Evolutionary conservation across 176 grass and related monocot species (phyloP), one percentile per base, ranked within the genome.

Genomic region (Aegilops longissima): DNA sequence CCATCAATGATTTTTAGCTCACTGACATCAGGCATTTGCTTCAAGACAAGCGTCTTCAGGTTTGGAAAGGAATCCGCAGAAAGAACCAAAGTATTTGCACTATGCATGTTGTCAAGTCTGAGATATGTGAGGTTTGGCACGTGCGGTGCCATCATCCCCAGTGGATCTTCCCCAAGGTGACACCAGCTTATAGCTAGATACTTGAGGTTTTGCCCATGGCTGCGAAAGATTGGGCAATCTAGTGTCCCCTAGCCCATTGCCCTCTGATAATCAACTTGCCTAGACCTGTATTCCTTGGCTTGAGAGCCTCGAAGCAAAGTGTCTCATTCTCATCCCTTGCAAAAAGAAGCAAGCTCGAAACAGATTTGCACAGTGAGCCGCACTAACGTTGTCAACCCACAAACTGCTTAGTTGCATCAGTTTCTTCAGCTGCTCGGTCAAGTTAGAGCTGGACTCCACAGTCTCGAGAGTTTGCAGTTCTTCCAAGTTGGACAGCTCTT

Each of bases 161-260:
- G 1, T 34, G 64, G 80, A 51, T 82, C 42, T 69, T 82, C 42
- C 2, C 11, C 64, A 9, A 82, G 27, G 20, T 34, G 3, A 36
- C 80, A 82, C 80, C 80, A 54, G 12, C 80, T 88, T 47, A 88
- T 8, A 45, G 80, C 72, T 24, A 88, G 29, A 70, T 78, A 88
- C 18, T 59, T 83, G 8, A 88, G 86, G 40, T 70, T 2, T 6
- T 0, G 14, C 47, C 62, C 79, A 5, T 88, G 27, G 1, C 5
- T 16, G 0, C 0, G 34, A 14, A 88, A 88, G 12, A 88, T 77
- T 0, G 80, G 72, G 79, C 86, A 83, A 3, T 77, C 0, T 12
- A 82, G 11, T 30, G 79, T 82, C 0, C 71, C 71, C 3, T 1
- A 0, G 61, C 45, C 86, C 79, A 87, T 12, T 20, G 61, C 18